These are phyloP conservation scores for Paramecium tetraurelia DNA, from an alignment of 73 alveolate species.

Conservation along the genomic window DNA sequence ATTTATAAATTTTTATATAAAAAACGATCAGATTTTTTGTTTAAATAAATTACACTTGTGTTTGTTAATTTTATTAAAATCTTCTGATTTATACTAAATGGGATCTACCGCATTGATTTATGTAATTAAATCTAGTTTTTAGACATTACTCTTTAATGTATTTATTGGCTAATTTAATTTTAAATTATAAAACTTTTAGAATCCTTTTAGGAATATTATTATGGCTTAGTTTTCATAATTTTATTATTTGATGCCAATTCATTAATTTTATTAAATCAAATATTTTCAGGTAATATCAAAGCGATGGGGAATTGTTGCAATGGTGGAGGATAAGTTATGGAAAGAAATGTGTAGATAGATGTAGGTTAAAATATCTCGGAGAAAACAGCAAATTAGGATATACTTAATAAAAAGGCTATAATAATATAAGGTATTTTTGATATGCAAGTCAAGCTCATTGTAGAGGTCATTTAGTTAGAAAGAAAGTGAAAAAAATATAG, in stretches of 20 bases:
- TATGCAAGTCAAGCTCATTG: not conserved
- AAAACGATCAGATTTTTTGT: not conserved
- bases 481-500: not conserved
- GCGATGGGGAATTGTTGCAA: constrained; percentile 26
- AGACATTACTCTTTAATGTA: not conserved
- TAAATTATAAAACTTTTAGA: not conserved
- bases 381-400: not conserved
- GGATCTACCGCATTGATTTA: not conserved
- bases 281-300: not conserved
- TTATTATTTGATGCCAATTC: not conserved
- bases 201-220: not conserved
- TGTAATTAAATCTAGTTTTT: not conserved
- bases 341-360: not conserved
- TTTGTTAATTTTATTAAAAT: not conserved
- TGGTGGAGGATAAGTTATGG: not conserved
- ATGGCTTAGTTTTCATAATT: not conserved
- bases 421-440: not conserved
- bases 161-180: not conserved
- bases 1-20: no score
- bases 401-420: not conserved
- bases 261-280: not conserved
- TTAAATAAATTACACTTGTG: not conserved
- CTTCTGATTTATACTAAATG: no score
- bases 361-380: not conserved
- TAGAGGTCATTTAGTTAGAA: not conserved